phyloP scores from a whole-genome alignment of 805 yeast species.

The Jamesozyma spencerorum region DNA sequence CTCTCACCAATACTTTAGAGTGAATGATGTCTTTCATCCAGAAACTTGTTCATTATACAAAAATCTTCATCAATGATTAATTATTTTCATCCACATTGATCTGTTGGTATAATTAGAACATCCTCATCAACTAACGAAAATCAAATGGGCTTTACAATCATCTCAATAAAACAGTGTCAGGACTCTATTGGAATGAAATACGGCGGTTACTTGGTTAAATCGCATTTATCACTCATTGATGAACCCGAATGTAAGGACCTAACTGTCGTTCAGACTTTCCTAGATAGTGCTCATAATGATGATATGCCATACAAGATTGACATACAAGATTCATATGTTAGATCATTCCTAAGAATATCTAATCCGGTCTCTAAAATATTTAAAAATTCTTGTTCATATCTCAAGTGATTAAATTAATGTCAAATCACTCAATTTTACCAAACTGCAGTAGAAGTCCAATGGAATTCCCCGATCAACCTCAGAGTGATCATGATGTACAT shows the following conservation, averaged over 20 bases:
- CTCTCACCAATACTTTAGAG: constrained; percentile 58
- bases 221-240: constrained; percentile 72
- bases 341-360: constrained; percentile 50
- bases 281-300: constrained; percentile 58
- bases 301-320: constrained; percentile 66
- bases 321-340: constrained; percentile 65
- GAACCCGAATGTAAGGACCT: constrained; percentile 67
- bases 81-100: constrained; percentile 38
- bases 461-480: no score
- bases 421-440: no score
- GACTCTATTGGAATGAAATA: constrained; percentile 38
- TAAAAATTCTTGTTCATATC: no score
- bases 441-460: no score
- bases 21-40: constrained; percentile 49
- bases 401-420: no score
- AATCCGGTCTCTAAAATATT: no score
- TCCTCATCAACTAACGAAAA: constrained; percentile 57
- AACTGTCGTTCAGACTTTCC: constrained; percentile 61
- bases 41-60: constrained; percentile 50
- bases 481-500: no score
- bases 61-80: constrained; percentile 31
- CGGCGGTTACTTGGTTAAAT: constrained; percentile 56
- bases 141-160: constrained; percentile 52
- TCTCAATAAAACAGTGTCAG: constrained; percentile 52
- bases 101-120: constrained; percentile 66